A percentile compares a stretch with the other conserved stretches of the same genome.
Evolutionary conservation across 805 yeast species (phyloP).

Genomic region (Brettanomyces sp.): DNA sequence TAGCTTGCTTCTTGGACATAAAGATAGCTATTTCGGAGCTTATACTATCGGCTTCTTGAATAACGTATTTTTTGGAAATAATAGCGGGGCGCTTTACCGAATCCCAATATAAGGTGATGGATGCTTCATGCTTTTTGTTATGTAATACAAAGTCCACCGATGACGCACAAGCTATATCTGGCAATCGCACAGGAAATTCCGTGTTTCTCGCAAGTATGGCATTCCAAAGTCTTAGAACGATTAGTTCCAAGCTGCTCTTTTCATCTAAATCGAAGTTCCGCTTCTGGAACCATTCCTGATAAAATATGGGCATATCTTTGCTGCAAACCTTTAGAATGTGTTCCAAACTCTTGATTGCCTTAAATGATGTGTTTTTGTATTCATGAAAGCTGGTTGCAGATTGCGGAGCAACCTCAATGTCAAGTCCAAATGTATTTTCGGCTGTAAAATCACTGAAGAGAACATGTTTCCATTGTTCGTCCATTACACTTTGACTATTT

Average conservation of each 20-base stretch:
- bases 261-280: constrained; percentile 7
- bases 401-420: constrained; percentile 23
- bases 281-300: constrained; percentile 21
- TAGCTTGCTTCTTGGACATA: constrained; percentile 8
- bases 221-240: constrained; percentile 12
- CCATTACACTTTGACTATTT: neutral
- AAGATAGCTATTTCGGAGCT: constrained; percentile 16
- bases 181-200: constrained; percentile 10
- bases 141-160: constrained; percentile 16
- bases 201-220: constrained; percentile 3
- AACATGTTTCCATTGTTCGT: constrained; percentile 5
- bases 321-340: constrained; percentile 3
- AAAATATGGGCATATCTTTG: constrained; percentile 11
- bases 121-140: constrained; percentile 3
- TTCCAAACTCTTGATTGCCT: constrained; percentile 6
- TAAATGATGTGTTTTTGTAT: constrained; percentile 12
- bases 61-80: constrained; percentile 2
- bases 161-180: constrained; percentile 8
- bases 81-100: constrained; percentile 7
- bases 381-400: constrained; percentile 13
- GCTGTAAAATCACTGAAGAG: constrained; percentile 13
- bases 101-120: constrained; percentile 14
- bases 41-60: neutral
- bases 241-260: constrained; percentile 1
- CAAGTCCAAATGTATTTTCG: constrained; percentile 11